phyloP scores from a whole-genome alignment of 345 rosid genomes.

The Microthlaspi erraticum region DNA sequence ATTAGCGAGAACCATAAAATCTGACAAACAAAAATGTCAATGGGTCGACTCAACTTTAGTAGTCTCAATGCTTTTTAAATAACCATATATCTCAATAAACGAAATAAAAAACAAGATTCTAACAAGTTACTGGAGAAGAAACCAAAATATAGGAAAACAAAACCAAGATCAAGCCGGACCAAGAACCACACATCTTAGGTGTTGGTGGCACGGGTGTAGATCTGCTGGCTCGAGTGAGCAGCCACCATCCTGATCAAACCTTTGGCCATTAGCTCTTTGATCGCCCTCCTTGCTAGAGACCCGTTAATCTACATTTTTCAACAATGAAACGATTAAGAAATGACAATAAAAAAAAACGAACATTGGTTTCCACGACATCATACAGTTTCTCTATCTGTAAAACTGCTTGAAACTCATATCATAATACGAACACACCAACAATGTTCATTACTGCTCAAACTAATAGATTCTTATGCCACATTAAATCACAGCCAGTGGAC shows the following conservation, averaged over 20 bases:
- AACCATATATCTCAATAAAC: too few species aligned
- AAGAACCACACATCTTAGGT: constrained; percentile 45
- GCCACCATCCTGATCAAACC: constrained; percentile 72
- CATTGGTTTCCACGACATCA: not conserved
- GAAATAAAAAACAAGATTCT: constrained; percentile 24
- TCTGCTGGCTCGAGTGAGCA: constrained; percentile 73
- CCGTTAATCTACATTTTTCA: constrained; percentile 50
- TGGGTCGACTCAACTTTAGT: not conserved
- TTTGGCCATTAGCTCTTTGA: constrained; percentile 74
- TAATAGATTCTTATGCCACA: too few species aligned
- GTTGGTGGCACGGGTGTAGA: constrained; percentile 80
- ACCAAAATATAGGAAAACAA: not conserved
- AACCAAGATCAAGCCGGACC: not conserved
- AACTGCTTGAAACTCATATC: not conserved
- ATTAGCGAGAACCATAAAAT: too few species aligned
- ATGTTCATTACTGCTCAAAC: too few species aligned
- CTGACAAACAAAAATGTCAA: not conserved
- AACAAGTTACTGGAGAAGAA: constrained; percentile 3
- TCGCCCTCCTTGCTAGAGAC: constrained; percentile 69
- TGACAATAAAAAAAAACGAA: not conserved
- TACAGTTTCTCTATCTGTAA: not conserved
- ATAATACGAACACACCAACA: not conserved
- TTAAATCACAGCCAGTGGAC: too few species aligned
- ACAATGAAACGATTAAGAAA: not conserved
- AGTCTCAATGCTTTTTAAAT: not conserved